These are phyloP conservation scores for Chlamydomonas sp. DNA, from an alignment of 139 green algal species.

Conservation along the genomic window DNA sequence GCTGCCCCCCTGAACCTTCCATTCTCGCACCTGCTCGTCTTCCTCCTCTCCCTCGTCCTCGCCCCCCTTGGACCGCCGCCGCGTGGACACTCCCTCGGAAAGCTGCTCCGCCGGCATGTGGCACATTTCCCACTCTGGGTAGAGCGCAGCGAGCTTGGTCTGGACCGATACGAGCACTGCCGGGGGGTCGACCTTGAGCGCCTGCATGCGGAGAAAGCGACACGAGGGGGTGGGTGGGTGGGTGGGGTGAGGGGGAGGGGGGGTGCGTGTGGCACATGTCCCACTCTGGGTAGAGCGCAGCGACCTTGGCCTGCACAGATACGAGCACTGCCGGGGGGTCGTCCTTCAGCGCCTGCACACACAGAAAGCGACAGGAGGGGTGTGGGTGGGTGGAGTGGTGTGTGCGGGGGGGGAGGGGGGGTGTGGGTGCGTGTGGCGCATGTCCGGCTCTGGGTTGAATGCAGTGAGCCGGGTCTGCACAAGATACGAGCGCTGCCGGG, in stretches of 20 bases:
- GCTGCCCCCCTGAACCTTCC: background rate
- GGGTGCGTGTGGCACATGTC: conserved; percentile 12
- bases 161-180: conserved; percentile 27
- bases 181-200: conserved; percentile 14
- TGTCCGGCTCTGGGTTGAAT: conserved; percentile 5
- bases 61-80: background rate
- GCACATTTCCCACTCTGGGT: conserved; percentile 5
- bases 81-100: background rate
- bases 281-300: conserved; percentile 3
- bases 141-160: conserved; percentile 15
- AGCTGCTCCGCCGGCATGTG: conserved; percentile 9
- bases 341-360: background rate
- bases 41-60: conserved; percentile 2
- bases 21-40: conserved; percentile 9
- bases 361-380: too few species aligned
- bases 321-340: conserved; percentile 22
- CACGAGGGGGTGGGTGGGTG: too few species aligned
- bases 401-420: too few species aligned
- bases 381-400: too few species aligned
- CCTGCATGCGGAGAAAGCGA: too few species aligned
- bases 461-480: conserved; percentile 25
- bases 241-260: too few species aligned
- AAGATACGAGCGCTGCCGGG: conserved; percentile 19
- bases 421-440: conserved; percentile 10
- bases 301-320: conserved; percentile 26